Evolutionary conservation across 2,329 filamentous ascomycete genomes (phyloP).

Genomic region (Diaporthe citrichinensis): DNA sequence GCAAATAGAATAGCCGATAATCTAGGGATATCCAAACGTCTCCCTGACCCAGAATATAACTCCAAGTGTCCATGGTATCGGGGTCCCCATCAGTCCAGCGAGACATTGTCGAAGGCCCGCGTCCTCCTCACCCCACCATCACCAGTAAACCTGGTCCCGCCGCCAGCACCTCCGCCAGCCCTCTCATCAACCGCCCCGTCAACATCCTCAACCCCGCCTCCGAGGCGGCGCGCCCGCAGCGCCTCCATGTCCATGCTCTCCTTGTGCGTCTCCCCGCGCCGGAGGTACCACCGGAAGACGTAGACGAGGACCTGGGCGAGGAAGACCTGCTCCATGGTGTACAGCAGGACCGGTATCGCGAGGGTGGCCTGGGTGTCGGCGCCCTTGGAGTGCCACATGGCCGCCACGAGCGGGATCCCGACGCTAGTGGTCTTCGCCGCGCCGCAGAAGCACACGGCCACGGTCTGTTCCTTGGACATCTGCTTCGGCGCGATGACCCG

Average conservation of each 20-base stretch:
- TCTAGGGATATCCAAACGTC: neutral
- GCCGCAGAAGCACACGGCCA: conserved; percentile 81
- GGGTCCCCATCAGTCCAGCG: neutral
- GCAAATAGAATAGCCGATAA: neutral
- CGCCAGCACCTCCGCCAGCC: neutral
- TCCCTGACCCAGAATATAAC: neutral
- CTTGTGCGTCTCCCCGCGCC: conserved; percentile 29
- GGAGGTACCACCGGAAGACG: conserved; percentile 62
- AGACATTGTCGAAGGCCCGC: neutral
- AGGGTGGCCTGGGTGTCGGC: conserved; percentile 69
- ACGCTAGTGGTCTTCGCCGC: conserved; percentile 81
- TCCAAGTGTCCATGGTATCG: neutral
- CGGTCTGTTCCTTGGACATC: conserved; percentile 72
- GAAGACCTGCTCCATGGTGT: conserved; percentile 70
- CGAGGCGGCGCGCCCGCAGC: neutral
- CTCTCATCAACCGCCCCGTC: conserved; percentile 4
- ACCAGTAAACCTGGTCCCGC: neutral
- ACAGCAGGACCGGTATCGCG: conserved; percentile 75
- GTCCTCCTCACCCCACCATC: neutral
- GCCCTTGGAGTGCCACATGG: conserved; percentile 74
- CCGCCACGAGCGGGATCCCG: conserved; percentile 76
- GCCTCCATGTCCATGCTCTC: conserved; percentile 42
- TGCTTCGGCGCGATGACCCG: conserved; percentile 62
- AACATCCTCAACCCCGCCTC: conserved; percentile 21
- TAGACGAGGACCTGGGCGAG: conserved; percentile 61